Base-by-base conservation (phyloP, 352 stramenopile species). In the Globisporangium okanoganense region DNA sequence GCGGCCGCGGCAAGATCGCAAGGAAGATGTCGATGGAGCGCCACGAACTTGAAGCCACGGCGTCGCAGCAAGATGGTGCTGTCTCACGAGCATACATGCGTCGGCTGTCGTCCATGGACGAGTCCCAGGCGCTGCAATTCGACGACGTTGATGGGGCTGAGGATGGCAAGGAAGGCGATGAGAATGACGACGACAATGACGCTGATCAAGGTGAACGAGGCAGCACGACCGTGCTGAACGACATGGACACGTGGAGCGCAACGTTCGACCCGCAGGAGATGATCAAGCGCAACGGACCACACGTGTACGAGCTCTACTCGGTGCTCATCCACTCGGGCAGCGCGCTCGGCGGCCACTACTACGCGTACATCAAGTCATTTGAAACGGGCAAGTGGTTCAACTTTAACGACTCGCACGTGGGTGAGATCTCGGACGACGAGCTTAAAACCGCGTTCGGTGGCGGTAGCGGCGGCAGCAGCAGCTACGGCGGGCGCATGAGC, bases 281-380 rank as follows among this genome's bases (percentile, higher is more conserved):
- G 65, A 84, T 91, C 18, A 69, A 85, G 29, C 75, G 76, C 22
- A 76, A 72, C 2, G 85, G 85, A 2, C 81, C 85, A 36, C 76
- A 87, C 45, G 80, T 96, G 44, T 98, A 97, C 65, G 88, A 97
- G 64, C 71, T 98, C 51, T 96, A 97, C 67, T 96, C 85, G 24
- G 87, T 98, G 25, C 73, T 98, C 7, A 94, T 98, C 45, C 92
- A 98, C 71, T 94, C 79, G 36, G 93, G 93, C n/a, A 96, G 92
- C 53, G 90, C 93, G 2, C 66, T 96, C 22, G 87, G 88, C 24
- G 93, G 93, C 12, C 93, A 98, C 70, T 98, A 98, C 71, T 98
- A 96, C 66, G 91, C 92, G 25, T 98, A 96, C 74, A 98, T 98
- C 63, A 93, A 92, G 61, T 90, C 81, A 56, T 72, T 94, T 24